phyloP scores from a whole-genome alignment of 2,329 filamentous ascomycete genomes.

The Huntiella decipiens region DNA sequence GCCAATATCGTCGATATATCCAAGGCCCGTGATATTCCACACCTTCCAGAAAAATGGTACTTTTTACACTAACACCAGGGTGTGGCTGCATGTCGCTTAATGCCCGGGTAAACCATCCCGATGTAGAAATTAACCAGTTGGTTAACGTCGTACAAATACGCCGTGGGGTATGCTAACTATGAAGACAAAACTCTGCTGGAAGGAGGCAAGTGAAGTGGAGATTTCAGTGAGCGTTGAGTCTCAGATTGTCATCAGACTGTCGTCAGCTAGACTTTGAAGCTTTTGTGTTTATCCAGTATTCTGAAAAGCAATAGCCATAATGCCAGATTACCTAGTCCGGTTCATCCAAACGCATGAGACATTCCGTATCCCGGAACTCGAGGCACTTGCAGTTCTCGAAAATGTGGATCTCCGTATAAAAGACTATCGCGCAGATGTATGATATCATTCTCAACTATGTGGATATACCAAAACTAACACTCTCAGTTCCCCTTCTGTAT shows the following conservation, averaged over 20 bases:
- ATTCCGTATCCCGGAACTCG: constrained; percentile 72
- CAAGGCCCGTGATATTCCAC: too few species aligned
- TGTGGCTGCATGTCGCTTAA: background rate
- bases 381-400: constrained; percentile 56
- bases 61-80: background rate
- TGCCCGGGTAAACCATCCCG: background rate
- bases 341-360: constrained; percentile 78
- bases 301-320: constrained; percentile 14
- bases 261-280: too few species aligned
- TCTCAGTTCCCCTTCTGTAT: constrained; percentile 70
- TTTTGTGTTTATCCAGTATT: too few species aligned
- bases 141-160: constrained; percentile 1
- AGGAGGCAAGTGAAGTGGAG: too few species aligned
- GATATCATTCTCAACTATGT: constrained; percentile 16
- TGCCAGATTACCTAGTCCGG: constrained; percentile 64
- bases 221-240: too few species aligned
- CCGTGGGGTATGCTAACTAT: background rate
- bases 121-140: background rate
- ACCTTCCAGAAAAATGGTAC: background rate
- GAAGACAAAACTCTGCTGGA: too few species aligned
- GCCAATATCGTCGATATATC: too few species aligned
- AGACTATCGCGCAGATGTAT: constrained; percentile 56
- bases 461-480: background rate
- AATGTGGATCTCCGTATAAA: constrained; percentile 51
- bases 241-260: too few species aligned